Base-by-base conservation (phyloP, 225 moss, liverwort and hornwort genomes). In the Ulota crispa region DNA sequence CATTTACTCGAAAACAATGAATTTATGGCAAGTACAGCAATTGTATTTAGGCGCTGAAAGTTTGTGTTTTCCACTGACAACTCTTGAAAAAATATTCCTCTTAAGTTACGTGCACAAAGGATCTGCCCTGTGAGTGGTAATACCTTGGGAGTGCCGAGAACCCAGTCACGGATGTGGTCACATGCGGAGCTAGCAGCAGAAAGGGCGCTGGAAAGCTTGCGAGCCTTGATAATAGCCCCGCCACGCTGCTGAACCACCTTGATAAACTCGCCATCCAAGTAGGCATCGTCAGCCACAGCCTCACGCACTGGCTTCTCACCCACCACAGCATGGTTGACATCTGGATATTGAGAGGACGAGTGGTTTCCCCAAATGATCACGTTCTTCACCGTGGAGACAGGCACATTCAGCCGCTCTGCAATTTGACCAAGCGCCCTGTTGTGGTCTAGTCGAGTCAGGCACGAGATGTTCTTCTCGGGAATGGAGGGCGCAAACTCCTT, bases 301-400 rank as follows among this genome's bases (percentile, higher is more conserved):
- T 80, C 43, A 78, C 98, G 95, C 68, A 98, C 98, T 53, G 98
- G 90, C 88, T 93, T 94, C 62, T 87, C 88, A 39, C 90, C 95
- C 28, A 93, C 73, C 42, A 95, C 95, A 68, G 95, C 95, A 79
- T 98, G 98, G 87, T 94, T 87, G 64, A 94, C 94, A 83, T 98
- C 98, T 1, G 98, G 98, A 72, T 98, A 98, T 71, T 98, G 98
- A 30, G 98, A 93, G 28, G 98, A 98, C 20, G 98, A 98, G 81
- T 98, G 98, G 74, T 98, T 98, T 64, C 98, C 98, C 98, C 98
- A 98, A 18, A 98, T 98, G 68, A 98, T 95, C 32, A 94, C 91
- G 62, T 98, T 98, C 86, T 98, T 98, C 68, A 98, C 94, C 1
- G 88, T 82, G 1, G 95, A 98, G 16, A 98, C 98, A 12, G 98